Percentiles rank a stretch among this genome's conserved stretches.
phyloP scores from a whole-genome alignment of 2,329 filamentous ascomycete genomes.

The Domatiomyces catenatus region DNA sequence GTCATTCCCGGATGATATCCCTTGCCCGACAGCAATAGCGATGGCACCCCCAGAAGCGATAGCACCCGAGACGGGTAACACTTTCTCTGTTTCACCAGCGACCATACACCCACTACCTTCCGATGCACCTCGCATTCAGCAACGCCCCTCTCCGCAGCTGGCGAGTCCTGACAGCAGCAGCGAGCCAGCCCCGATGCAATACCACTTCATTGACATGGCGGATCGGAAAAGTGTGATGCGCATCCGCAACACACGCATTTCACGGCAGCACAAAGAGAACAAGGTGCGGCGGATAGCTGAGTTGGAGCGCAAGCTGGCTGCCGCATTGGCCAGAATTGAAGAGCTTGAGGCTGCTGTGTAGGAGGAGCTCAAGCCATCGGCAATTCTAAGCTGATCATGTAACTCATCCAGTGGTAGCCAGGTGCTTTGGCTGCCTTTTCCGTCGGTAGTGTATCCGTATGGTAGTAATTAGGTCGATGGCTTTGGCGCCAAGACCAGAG shows the following conservation, averaged over 20 bases:
- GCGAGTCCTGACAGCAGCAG: neutral
- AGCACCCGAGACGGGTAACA: neutral
- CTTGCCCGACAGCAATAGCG: constrained; percentile 4
- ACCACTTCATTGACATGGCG: constrained; percentile 16
- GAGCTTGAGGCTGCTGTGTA: neutral
- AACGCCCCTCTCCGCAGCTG: neutral
- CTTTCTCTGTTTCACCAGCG: neutral
- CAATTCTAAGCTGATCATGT: neutral
- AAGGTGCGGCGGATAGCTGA: constrained; percentile 16
- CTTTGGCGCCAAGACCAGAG: neutral
- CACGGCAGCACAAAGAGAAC: constrained; percentile 16
- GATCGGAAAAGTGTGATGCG: constrained; percentile 15
- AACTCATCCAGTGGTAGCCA: neutral
- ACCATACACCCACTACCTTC: neutral
- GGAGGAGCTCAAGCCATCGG: neutral
- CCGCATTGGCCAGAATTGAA: neutral
- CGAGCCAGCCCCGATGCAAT: constrained; percentile 1
- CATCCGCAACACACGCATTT: constrained; percentile 16
- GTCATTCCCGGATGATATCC: constrained; percentile 13
- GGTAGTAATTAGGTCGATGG: too few species aligned
- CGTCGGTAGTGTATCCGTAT: too few species aligned
- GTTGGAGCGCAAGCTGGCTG: constrained; percentile 14
- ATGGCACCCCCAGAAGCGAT: neutral
- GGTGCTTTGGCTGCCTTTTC: neutral
- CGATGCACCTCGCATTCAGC: neutral